Conservation (phyloP, 208 protist species). For the Acanthamoeba culbertsoni region DNA sequence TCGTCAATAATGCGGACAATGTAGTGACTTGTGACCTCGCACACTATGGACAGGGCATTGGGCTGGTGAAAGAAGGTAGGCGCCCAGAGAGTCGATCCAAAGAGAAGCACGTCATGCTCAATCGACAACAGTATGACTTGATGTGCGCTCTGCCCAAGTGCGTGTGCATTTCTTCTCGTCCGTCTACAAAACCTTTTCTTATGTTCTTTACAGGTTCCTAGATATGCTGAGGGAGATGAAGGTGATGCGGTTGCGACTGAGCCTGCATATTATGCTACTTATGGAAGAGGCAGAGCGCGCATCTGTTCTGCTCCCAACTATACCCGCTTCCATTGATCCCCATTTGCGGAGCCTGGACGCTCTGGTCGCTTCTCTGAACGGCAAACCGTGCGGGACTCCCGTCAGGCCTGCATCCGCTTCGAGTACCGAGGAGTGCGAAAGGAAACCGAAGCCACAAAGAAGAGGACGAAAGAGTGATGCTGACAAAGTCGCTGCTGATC, state of each 20-base stretch:
- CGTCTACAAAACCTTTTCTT: background rate
- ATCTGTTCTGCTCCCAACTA: too few relatives aligned
- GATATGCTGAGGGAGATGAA: background rate
- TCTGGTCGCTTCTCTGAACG: too few relatives aligned
- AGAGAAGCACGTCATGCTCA: background rate
- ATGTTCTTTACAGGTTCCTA: background rate
- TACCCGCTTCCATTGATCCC: background rate
- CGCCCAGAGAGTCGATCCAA: background rate
- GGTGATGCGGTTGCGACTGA: background rate
- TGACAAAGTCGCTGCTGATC: too few relatives aligned
- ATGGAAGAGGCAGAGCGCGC: background rate
- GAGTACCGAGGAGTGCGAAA: too few relatives aligned
- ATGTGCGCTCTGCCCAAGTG: background rate
- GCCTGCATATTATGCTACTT: background rate
- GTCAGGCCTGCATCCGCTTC: too few relatives aligned
- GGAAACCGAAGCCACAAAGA: too few relatives aligned
- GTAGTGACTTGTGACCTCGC: too few relatives aligned
- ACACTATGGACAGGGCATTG: background rate
- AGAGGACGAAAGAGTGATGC: too few relatives aligned
- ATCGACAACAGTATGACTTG: background rate
- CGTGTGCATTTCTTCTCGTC: background rate
- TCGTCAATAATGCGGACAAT: too few relatives aligned
- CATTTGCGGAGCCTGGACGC: too few relatives aligned
- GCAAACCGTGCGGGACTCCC: too few relatives aligned
- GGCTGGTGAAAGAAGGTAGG: background rate